phyloP scores from a whole-genome alignment of 176 grass and related monocot species.

The Carex littledalei region DNA sequence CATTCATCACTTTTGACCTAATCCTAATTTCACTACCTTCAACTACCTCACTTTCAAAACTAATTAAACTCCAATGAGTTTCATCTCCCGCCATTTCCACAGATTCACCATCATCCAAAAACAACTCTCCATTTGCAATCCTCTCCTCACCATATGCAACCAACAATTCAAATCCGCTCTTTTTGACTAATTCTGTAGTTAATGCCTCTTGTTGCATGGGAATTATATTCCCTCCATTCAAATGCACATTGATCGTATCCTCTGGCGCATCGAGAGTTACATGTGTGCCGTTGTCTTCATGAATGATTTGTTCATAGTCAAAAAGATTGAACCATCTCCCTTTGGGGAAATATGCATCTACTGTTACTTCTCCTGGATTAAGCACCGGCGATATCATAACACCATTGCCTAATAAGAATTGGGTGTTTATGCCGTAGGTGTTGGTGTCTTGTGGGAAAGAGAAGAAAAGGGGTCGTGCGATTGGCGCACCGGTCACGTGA shows the following conservation, averaged over 20 bases:
- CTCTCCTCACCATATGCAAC: conserved; percentile 41
- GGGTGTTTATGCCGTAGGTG: conserved; percentile 47
- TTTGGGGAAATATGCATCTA: conserved; percentile 61
- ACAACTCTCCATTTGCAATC: conserved; percentile 42
- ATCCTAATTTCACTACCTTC: conserved; percentile 20
- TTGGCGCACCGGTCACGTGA: conserved; percentile 55
- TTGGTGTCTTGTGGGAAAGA: conserved; percentile 46
- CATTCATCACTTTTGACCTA: conserved; percentile 48
- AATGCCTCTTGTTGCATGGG: conserved; percentile 37
- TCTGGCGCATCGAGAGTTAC: conserved; percentile 40
- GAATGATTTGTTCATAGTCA: conserved; percentile 31
- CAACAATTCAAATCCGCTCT: conserved; percentile 45
- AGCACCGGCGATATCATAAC: conserved; percentile 75
- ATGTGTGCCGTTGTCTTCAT: not conserved
- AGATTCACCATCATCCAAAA: conserved; percentile 60
- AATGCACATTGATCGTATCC: conserved; percentile 62
- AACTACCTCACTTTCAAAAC: conserved; percentile 21
- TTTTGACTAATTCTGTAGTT: conserved; percentile 36
- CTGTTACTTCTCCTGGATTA: conserved; percentile 7
- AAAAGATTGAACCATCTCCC: conserved; percentile 72
- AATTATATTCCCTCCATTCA: conserved; percentile 47
- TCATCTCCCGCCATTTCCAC: conserved; percentile 45
- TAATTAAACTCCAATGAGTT: conserved; percentile 42
- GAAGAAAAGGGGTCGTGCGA: conserved; percentile 83
- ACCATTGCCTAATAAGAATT: conserved; percentile 55